phyloP scores from a whole-genome alignment of 2,329 filamentous ascomycete genomes.

The Penicillium olsonii region DNA sequence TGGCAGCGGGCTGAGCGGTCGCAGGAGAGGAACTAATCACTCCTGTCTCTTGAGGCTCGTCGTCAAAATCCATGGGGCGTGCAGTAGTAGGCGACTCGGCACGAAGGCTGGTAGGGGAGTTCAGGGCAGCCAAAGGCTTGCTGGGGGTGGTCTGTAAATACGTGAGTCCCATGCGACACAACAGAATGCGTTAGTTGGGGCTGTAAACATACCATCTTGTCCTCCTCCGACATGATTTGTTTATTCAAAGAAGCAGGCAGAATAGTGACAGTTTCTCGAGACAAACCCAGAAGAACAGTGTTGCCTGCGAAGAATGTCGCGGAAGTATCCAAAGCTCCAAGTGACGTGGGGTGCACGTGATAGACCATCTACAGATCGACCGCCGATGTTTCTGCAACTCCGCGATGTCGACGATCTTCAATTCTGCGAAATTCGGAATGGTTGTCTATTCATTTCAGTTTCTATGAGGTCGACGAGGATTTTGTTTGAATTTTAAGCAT shows the following conservation, averaged over 20 bases:
- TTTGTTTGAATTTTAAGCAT: background rate
- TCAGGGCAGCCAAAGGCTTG: constrained; percentile 33
- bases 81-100: constrained; percentile 59
- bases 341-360: constrained; percentile 32
- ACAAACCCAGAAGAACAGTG: constrained; percentile 9
- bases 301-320: constrained; percentile 22
- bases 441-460: background rate
- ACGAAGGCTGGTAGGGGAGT: constrained; percentile 34
- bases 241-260: background rate
- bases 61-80: constrained; percentile 59
- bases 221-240: constrained; percentile 39
- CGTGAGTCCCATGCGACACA: constrained; percentile 22
- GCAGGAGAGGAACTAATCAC: constrained; percentile 28
- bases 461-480: background rate
- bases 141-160: constrained; percentile 35
- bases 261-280: constrained; percentile 4
- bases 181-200: constrained; percentile 7
- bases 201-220: constrained; percentile 33
- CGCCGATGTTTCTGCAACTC: constrained; percentile 11
- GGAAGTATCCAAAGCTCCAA: constrained; percentile 26
- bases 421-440: constrained; percentile 9
- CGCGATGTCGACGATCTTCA: constrained; percentile 3
- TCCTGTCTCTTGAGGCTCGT: constrained; percentile 53
- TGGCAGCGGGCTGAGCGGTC: constrained; percentile 30
- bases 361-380: constrained; percentile 19